Conservation (phyloP, 2,329 filamentous ascomycete species). For the Alternaria viburni region DNA sequence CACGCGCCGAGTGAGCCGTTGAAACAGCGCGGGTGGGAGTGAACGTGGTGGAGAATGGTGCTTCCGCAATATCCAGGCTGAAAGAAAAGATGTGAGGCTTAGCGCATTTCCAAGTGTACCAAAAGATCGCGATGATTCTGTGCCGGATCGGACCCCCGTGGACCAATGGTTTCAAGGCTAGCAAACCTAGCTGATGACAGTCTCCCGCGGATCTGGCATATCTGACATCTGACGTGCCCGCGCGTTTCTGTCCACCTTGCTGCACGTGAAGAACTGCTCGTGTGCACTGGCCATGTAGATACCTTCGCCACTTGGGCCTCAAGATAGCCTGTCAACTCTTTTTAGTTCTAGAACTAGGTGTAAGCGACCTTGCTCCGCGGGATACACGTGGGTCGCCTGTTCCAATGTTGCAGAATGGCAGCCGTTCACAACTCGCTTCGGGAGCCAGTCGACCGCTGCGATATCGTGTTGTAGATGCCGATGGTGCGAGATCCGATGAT, state of each 20-base stretch:
- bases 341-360: not conserved
- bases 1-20: not conserved
- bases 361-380: not conserved
- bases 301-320: slow-evolving; percentile 7
- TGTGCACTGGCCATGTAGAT: slow-evolving; percentile 4
- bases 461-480: not conserved
- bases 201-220: slow-evolving; percentile 6
- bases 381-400: not conserved
- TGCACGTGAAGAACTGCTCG: not conserved
- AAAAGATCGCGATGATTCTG: not conserved
- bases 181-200: not conserved
- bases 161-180: not conserved
- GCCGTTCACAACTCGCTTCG: not conserved
- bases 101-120: not conserved
- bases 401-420: not conserved
- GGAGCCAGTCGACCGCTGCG: not conserved
- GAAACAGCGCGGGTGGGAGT: not conserved
- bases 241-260: not conserved
- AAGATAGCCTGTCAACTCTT: not conserved
- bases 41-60: not conserved
- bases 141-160: not conserved
- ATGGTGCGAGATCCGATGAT: not conserved
- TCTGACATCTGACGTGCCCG: slow-evolving; percentile 12
- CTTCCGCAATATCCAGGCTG: not conserved
- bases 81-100: not conserved